Conservation (phyloP, 768 basidiomycete species). For the Mycena amicta region DNA sequence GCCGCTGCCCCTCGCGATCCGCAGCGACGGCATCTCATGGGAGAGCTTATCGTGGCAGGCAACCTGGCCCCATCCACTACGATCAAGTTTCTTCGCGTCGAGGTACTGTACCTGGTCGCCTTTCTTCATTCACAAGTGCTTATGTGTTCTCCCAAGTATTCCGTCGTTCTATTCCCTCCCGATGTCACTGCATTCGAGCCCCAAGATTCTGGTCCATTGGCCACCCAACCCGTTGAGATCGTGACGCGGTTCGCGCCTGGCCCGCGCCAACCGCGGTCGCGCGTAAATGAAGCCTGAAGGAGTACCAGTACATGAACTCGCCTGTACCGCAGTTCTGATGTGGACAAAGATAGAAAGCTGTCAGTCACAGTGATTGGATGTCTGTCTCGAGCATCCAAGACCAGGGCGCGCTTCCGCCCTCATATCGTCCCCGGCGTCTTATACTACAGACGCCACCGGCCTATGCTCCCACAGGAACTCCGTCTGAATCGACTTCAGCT, state of each 20-base stretch:
- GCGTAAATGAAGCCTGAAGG: background rate
- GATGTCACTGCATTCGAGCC: conserved; percentile 11
- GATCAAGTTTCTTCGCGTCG: conserved; percentile 5
- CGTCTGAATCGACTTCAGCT: background rate
- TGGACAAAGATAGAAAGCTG: background rate
- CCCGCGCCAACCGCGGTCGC: background rate
- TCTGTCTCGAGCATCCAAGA: background rate
- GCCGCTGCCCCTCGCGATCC: background rate
- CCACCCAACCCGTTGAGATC: conserved; percentile 9
- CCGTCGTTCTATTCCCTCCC: conserved; percentile 8
- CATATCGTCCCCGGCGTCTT: background rate
- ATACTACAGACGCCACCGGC: background rate
- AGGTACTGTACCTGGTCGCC: conserved; percentile 1
- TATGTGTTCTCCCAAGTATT: background rate
- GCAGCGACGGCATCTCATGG: conserved; percentile 11
- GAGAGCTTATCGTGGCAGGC: conserved; percentile 7
- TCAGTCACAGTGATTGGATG: background rate
- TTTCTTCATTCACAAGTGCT: background rate
- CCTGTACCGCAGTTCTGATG: background rate
- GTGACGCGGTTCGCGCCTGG: conserved; percentile 13
- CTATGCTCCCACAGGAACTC: background rate
- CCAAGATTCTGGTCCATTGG: background rate
- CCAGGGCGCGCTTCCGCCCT: background rate
- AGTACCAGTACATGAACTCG: background rate
- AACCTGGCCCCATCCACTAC: conserved; percentile 10